Conservation (phyloP, 73 alveolate species). For the Blepharisma stoltei region DNA sequence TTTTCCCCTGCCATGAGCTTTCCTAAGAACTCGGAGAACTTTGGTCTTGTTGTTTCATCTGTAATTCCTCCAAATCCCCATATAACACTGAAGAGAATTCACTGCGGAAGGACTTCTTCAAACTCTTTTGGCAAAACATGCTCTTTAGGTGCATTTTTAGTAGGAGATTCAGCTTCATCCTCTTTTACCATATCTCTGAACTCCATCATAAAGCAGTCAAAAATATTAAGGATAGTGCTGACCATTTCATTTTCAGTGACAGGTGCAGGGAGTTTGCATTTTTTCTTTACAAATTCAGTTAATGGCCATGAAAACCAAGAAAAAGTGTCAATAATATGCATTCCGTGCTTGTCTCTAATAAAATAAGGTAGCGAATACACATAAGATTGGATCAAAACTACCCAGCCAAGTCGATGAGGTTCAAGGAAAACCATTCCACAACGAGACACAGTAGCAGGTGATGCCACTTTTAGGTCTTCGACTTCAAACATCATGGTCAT, state of each 20-base stretch:
- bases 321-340: background rate
- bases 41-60: slow-evolving; percentile 90
- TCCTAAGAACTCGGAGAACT: slow-evolving; percentile 80
- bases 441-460: slow-evolving; percentile 99
- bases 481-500: slow-evolving; percentile 99
- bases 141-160: slow-evolving; percentile 15
- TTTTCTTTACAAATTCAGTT: slow-evolving; percentile 31
- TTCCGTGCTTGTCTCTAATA: background rate
- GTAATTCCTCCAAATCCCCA: slow-evolving; percentile 99
- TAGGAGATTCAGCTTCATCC: slow-evolving; percentile 52
- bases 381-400: slow-evolving; percentile 38
- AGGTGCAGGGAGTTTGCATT: slow-evolving; percentile 62
- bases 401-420: slow-evolving; percentile 71
- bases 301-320: background rate
- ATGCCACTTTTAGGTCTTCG: slow-evolving; percentile 97
- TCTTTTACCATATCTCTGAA: slow-evolving; percentile 51
- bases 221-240: slow-evolving; percentile 43
- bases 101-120: slow-evolving; percentile 82
- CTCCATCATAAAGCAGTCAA: slow-evolving; percentile 36
- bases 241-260: slow-evolving; percentile 52
- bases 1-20: slow-evolving; percentile 70
- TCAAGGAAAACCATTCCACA: slow-evolving; percentile 99
- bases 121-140: slow-evolving; percentile 70
- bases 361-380: slow-evolving; percentile 20
- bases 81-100: slow-evolving; percentile 78